phyloP scores from a whole-genome alignment of 2,329 filamentous ascomycete species.

The Cercospora citrullina region DNA sequence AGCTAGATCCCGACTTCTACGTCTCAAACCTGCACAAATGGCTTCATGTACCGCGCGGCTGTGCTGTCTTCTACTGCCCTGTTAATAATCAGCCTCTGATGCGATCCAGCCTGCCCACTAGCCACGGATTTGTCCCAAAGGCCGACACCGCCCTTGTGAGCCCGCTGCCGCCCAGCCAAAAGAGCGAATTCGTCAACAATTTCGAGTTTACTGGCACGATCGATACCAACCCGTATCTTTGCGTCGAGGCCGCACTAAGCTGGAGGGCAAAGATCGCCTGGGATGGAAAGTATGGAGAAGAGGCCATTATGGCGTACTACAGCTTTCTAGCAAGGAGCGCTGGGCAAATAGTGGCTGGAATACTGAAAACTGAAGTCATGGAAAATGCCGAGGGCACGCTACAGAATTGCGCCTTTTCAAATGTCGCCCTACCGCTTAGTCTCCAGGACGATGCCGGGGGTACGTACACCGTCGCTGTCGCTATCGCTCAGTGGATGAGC shows the following conservation, averaged over 20 bases:
- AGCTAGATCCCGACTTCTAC: conserved; percentile 79
- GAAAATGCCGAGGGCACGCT: conserved; percentile 65
- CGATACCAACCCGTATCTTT: conserved; percentile 70
- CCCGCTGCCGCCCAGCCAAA: conserved; percentile 47
- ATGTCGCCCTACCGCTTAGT: conserved; percentile 69
- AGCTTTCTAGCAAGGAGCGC: conserved; percentile 64
- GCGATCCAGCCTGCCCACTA: conserved; percentile 73
- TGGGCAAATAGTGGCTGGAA: conserved; percentile 59
- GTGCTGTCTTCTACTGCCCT: conserved; percentile 79
- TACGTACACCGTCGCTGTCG: conserved; percentile 24
- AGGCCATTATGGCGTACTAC: conserved; percentile 64
- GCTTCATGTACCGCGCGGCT: conserved; percentile 77
- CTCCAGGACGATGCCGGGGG: conserved; percentile 37
- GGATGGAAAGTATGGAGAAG: conserved; percentile 53
- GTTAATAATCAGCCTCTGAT: conserved; percentile 73
- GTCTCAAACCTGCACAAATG: conserved; percentile 88
- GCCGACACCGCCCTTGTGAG: conserved; percentile 33
- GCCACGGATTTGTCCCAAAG: conserved; percentile 69
- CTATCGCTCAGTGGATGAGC: conserved; percentile 45
- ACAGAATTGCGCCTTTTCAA: conserved; percentile 68
- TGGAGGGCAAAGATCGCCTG: conserved; percentile 54
- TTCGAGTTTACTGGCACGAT: conserved; percentile 69
- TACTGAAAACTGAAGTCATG: conserved; percentile 69
- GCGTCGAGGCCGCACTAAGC: conserved; percentile 66
- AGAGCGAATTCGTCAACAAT: conserved; percentile 63